These are phyloP conservation scores for Cyclotella atomus DNA, from an alignment of 108 stramenopile genomes.

Conservation along the genomic window DNA sequence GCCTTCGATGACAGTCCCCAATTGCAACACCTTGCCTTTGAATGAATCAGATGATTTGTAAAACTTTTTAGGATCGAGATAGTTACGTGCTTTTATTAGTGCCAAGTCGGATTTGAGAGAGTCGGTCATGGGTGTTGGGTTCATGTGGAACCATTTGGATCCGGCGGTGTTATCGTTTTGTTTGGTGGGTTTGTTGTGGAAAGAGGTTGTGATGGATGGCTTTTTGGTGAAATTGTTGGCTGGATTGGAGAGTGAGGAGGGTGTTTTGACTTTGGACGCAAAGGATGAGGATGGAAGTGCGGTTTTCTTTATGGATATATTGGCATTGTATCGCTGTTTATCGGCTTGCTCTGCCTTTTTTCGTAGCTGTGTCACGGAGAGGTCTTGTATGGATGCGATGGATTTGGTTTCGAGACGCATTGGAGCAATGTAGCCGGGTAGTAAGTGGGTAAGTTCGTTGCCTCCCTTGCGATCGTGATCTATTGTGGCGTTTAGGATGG, in stretches of 20 bases:
- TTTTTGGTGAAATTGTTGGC: conserved; percentile 14
- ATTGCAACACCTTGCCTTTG: conserved; percentile 55
- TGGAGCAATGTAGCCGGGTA: conserved; percentile 84
- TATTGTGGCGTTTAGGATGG: too few relatives aligned
- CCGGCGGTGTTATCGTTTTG: conserved; percentile 62
- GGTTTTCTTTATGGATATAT: conserved; percentile 11
- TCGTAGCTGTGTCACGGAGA: conserved; percentile 49
- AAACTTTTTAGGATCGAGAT: conserved; percentile 95
- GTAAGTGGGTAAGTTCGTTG: conserved; percentile 74
- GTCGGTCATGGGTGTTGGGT: conserved; percentile 61
- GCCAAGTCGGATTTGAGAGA: conserved; percentile 68
- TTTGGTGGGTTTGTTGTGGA: conserved; percentile 57
- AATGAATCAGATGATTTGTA: conserved; percentile 90
- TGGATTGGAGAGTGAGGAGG: conserved; percentile 32
- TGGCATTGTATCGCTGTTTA: conserved; percentile 35
- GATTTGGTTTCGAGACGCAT: conserved; percentile 63
- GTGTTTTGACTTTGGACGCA: conserved; percentile 31
- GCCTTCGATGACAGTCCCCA: conserved; percentile 94
- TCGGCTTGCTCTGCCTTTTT: conserved; percentile 52
- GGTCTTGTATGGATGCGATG: conserved; percentile 18
- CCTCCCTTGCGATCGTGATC: too few relatives aligned
- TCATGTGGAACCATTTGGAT: conserved; percentile 81
- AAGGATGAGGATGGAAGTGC: conserved; percentile 19
- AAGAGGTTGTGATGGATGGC: conserved; percentile 44
- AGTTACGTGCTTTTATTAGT: conserved; percentile 88